Percentiles rank a stretch among this genome's conserved stretches.
Conservation (phyloP, 176 grass and related monocot genomes). For the Sorghum bicolor region Sorghum_bicolor_NCBIv3 NC_012879.2:48790001-48790500, state of each 20-base stretch:
- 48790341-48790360: not conserved
- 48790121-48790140: not conserved
- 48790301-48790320: not conserved
- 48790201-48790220: not conserved
- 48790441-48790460: slow-evolving; percentile 13
- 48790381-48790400: not conserved
- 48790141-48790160: not conserved
- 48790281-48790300: not conserved
- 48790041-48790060: too few relatives aligned
- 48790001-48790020: too few relatives aligned
- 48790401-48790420: not conserved
- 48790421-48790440: not conserved
- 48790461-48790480: not conserved
- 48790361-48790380: not conserved
- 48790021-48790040: too few relatives aligned
- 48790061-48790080: too few relatives aligned
- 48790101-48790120: not conserved
- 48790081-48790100: not conserved
- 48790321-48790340: not conserved
- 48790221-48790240: slow-evolving; percentile 1
- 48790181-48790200: slow-evolving; percentile 2
- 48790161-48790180: not conserved
- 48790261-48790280: not conserved
- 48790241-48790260: not conserved
- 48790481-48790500: not conserved